Evolutionary conservation across 148 eudicot species (phyloP).

Genomic region (Camellia japonica): DNA sequence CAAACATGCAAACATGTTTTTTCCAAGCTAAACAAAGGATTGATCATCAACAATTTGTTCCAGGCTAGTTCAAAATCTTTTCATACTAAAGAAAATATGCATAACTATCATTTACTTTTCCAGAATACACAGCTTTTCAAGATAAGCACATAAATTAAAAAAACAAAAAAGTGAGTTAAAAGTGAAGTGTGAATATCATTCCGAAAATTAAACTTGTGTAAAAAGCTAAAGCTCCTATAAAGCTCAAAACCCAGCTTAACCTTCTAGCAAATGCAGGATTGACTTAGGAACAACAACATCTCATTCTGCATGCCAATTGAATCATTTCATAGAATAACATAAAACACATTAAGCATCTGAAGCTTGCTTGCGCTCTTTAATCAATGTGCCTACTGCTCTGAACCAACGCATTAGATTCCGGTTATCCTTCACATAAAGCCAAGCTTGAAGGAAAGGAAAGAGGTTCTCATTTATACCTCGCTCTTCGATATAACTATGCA

Average conservation of each 20-base stretch:
- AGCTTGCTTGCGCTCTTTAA: constrained; percentile 28
- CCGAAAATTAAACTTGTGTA: no score
- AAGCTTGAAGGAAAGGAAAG: constrained; percentile 75
- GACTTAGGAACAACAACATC: not conserved
- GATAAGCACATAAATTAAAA: no score
- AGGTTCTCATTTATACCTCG: constrained; percentile 71
- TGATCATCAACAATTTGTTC: no score
- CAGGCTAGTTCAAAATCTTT: no score
- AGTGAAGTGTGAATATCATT: no score
- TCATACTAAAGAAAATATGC: no score
- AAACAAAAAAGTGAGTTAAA: no score
- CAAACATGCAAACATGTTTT: no score
- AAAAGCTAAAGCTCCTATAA: not conserved
- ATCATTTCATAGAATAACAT: not conserved
- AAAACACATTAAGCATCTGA: not conserved
- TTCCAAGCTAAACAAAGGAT: no score
- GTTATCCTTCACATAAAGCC: constrained; percentile 81
- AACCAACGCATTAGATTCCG: constrained; percentile 62
- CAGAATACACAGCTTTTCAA: no score
- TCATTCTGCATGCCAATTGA: not conserved
- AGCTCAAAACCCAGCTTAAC: not conserved
- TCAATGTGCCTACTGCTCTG: constrained; percentile 44
- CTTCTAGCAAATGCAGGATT: constrained; percentile 1
- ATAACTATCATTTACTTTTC: no score
- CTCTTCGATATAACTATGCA: constrained; percentile 62